A percentile compares a stretch with the other conserved stretches of the same genome.
phyloP scores from a whole-genome alignment of 1,139 yeast species.

The Lodderomyces theae region DNA sequence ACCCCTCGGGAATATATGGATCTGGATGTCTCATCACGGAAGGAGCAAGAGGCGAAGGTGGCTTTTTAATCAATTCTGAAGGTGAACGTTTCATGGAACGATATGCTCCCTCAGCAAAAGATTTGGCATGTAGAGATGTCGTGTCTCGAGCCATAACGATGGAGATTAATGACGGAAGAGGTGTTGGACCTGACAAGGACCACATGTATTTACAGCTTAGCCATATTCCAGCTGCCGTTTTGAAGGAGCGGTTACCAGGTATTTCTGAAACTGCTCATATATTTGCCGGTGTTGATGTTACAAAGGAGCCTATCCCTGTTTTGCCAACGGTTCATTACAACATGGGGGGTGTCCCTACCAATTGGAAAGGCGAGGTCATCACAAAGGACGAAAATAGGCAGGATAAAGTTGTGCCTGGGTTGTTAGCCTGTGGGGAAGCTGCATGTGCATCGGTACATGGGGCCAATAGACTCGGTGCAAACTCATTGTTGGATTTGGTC shows the following conservation, averaged over 20 bases:
- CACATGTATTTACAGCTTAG: constrained; percentile 92
- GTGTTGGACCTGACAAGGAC: constrained; percentile 94
- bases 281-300: constrained; percentile 98
- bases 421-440: constrained; percentile 97
- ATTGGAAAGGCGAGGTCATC: constrained; percentile 92
- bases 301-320: constrained; percentile 98
- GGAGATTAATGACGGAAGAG: constrained; percentile 98
- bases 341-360: constrained; percentile 99
- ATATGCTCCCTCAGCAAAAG: constrained; percentile 98
- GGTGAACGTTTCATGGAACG: constrained; percentile 99
- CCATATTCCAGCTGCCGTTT: constrained; percentile 87
- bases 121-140: constrained; percentile 96
- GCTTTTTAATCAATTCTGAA: constrained; percentile 88
- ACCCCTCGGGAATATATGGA: constrained; percentile 98
- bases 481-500: constrained; percentile 91
- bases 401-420: constrained; percentile 88
- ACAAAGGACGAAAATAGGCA: constrained; percentile 82
- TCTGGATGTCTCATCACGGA: constrained; percentile 98
- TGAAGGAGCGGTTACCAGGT: constrained; percentile 97
- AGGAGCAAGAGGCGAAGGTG: constrained; percentile 99
- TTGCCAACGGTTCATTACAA: constrained; percentile 98
- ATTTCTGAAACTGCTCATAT: constrained; percentile 97
- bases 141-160: constrained; percentile 96
- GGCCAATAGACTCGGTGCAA: constrained; percentile 98
- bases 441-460: constrained; percentile 99